phyloP scores from a whole-genome alignment of 768 basidiomycete species.

The Lactarius quietus region DNA sequence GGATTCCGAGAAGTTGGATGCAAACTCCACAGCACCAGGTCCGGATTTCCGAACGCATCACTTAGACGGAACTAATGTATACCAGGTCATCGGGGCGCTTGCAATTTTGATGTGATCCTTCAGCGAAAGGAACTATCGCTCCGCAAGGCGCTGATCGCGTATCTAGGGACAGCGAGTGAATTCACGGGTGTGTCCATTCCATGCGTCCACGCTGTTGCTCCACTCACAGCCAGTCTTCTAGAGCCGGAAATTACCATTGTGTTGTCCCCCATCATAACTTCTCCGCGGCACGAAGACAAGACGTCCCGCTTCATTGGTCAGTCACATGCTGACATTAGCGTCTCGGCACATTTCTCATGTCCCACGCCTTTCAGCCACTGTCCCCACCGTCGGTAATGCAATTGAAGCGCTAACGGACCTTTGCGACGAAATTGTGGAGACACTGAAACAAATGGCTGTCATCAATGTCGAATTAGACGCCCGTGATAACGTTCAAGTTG shows the following conservation, averaged over 20 bases:
- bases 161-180: conserved; percentile 68
- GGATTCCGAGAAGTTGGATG: conserved; percentile 59
- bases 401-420: conserved; percentile 64
- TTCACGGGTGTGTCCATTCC: conserved; percentile 52
- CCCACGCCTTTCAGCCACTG: conserved; percentile 47
- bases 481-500: conserved; percentile 65
- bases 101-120: conserved; percentile 59
- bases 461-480: conserved; percentile 67
- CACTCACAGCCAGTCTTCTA: conserved; percentile 26
- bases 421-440: conserved; percentile 55
- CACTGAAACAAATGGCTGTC: conserved; percentile 62
- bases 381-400: conserved; percentile 73
- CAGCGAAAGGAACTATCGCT: conserved; percentile 54
- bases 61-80: conserved; percentile 7
- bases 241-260: conserved; percentile 72
- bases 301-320: conserved; percentile 54
- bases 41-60: conserved; percentile 22
- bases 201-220: background rate
- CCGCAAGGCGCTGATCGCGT: conserved; percentile 58
- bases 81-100: conserved; percentile 49
- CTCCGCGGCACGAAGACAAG: conserved; percentile 55
- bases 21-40: conserved; percentile 56
- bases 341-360: background rate
- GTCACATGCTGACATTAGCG: conserved; percentile 24
- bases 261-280: conserved; percentile 61